phyloP scores from a whole-genome alignment of 176 grass and related monocot genomes.

The Eragrostis nindensis region DNA sequence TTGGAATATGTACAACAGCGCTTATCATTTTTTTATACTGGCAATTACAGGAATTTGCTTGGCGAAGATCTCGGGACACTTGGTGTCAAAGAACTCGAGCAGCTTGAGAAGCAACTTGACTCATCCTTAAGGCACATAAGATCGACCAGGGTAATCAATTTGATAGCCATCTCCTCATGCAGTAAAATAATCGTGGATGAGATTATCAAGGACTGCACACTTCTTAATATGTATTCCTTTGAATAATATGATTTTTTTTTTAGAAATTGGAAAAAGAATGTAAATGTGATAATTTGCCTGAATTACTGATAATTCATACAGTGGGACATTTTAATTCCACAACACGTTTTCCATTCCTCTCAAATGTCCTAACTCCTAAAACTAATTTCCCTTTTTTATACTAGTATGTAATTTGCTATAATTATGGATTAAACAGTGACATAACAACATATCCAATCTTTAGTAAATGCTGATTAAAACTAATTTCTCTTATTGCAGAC shows the following conservation, averaged over 20 bases:
- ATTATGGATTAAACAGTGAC: not conserved
- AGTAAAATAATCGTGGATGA: not conserved
- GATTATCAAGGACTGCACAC: not conserved
- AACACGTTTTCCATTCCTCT: not conserved
- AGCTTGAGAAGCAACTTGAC: conserved; percentile 93
- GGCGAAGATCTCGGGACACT: conserved; percentile 80
- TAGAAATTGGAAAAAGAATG: too few relatives aligned
- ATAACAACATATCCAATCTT: not conserved
- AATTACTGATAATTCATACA: not conserved
- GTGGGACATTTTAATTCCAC: not conserved
- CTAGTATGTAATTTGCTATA: not conserved
- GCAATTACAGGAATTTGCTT: conserved; percentile 81
- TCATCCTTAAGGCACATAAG: conserved; percentile 90
- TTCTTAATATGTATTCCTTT: too few relatives aligned
- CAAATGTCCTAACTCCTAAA: not conserved
- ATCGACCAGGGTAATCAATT: conserved; percentile 76
- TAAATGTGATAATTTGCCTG: not conserved
- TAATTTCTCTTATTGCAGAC: conserved; percentile 63
- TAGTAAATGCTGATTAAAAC: not conserved
- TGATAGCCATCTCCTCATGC: not conserved
- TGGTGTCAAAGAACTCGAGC: conserved; percentile 72
- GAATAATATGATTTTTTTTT: too few relatives aligned
- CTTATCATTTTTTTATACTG: not conserved
- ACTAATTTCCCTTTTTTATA: not conserved
- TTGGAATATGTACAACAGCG: not conserved